Percentiles rank a stretch among this genome's conserved stretches.
phyloP scores from a whole-genome alignment of 2,329 filamentous ascomycete genomes.

The Elsinoe australis region DNA sequence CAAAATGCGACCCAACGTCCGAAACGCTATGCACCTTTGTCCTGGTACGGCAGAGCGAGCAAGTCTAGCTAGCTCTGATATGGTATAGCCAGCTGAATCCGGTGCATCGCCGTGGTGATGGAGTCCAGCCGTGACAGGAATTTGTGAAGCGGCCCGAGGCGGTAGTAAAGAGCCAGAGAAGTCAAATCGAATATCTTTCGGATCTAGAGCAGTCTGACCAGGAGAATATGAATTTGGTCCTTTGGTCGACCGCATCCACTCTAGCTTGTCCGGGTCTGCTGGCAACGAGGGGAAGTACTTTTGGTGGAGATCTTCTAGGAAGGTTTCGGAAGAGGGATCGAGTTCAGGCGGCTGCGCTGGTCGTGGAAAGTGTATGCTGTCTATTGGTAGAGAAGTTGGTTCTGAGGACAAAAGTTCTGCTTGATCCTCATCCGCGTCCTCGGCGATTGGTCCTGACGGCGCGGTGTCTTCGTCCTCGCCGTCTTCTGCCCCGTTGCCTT shows the following conservation, averaged over 20 bases:
- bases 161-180: constrained; percentile 75
- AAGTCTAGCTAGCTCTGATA: constrained; percentile 74
- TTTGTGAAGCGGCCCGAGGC: constrained; percentile 62
- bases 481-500: neutral
- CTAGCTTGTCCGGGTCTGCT: constrained; percentile 74
- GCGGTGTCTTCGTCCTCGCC: constrained; percentile 5
- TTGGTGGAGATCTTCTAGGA: constrained; percentile 73
- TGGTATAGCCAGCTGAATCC: constrained; percentile 88
- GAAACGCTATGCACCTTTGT: constrained; percentile 85
- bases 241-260: constrained; percentile 74
- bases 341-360: constrained; percentile 57
- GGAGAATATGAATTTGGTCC: constrained; percentile 75
- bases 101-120: constrained; percentile 92
- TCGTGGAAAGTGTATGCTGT: constrained; percentile 53
- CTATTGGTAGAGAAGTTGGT: constrained; percentile 16
- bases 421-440: constrained; percentile 15
- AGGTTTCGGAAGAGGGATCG: constrained; percentile 73
- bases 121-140: constrained; percentile 71
- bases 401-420: constrained; percentile 22
- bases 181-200: constrained; percentile 78
- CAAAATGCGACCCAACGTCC: constrained; percentile 77
- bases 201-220: constrained; percentile 59
- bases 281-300: constrained; percentile 92
- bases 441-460: too few species aligned
- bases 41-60: constrained; percentile 74